Conservation (phyloP, 2,329 filamentous ascomycete genomes). For the Dothistroma septosporum region DNA sequence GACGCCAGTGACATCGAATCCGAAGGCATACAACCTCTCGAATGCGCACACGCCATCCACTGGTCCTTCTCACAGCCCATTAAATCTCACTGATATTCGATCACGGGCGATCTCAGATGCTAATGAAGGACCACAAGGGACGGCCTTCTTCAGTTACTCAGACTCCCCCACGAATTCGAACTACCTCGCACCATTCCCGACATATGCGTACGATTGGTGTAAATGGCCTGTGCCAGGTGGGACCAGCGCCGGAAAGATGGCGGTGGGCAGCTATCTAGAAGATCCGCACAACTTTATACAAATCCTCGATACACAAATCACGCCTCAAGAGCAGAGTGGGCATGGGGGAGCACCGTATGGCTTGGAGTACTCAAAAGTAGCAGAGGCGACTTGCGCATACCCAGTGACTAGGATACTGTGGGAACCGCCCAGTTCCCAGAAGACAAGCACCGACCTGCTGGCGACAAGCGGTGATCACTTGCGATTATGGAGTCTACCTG, state of each 20-base stretch:
- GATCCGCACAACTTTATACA: slow-evolving; percentile 99
- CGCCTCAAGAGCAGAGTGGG: slow-evolving; percentile 62
- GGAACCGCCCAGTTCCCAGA: slow-evolving; percentile 92
- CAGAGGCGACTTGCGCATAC: slow-evolving; percentile 96
- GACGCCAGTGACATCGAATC: slow-evolving; percentile 37
- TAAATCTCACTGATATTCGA: slow-evolving; percentile 87
- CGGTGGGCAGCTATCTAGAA: slow-evolving; percentile 92
- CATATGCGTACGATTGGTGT: slow-evolving; percentile 98
- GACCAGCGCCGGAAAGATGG: slow-evolving; percentile 84
- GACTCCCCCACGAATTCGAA: slow-evolving; percentile 74
- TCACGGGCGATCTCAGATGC: slow-evolving; percentile 78
- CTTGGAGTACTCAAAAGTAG: slow-evolving; percentile 87
- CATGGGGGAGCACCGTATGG: slow-evolving; percentile 69
- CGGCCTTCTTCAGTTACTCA: slow-evolving; percentile 59
- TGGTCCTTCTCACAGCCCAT: slow-evolving; percentile 74
- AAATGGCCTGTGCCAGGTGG: slow-evolving; percentile 81
- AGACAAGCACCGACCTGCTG: slow-evolving; percentile 89
- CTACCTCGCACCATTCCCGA: slow-evolving; percentile 88
- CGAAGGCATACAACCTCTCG: slow-evolving; percentile 58
- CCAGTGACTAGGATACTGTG: slow-evolving; percentile 92
- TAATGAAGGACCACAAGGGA: slow-evolving; percentile 64
- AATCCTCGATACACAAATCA: slow-evolving; percentile 85
- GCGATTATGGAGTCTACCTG: slow-evolving; percentile 84
- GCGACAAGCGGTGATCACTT: slow-evolving; percentile 94
- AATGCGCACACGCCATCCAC: slow-evolving; percentile 52